phyloP scores from a whole-genome alignment of 2,329 filamentous ascomycete species.

The Exutisphaerella laricina region DNA sequence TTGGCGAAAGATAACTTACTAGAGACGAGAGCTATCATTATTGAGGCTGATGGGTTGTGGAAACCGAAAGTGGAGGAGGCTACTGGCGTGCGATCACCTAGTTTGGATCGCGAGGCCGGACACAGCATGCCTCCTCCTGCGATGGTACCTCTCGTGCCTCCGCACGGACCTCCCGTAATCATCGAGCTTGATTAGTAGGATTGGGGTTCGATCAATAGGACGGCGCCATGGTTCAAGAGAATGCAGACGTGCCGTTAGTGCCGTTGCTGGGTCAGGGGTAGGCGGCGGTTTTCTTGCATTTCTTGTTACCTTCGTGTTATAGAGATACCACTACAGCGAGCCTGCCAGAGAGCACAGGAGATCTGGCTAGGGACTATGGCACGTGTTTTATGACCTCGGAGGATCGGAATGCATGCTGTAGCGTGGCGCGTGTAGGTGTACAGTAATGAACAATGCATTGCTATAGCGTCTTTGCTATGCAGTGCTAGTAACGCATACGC shows the following conservation, averaged over 20 bases:
- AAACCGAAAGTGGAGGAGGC: conserved; percentile 30
- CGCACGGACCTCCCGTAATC: conserved; percentile 14
- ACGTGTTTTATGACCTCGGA: too few relatives aligned
- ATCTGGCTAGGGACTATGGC: neutral
- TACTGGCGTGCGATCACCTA: conserved; percentile 25
- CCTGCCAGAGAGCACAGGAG: neutral
- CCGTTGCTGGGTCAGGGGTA: neutral
- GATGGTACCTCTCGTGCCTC: conserved; percentile 2
- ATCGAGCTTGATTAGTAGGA: conserved; percentile 26
- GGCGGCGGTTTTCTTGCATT: neutral
- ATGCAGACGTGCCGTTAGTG: conserved; percentile 1
- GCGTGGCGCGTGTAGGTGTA: neutral
- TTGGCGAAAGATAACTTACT: conserved; percentile 33
- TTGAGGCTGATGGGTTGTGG: conserved; percentile 63
- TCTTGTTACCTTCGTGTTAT: conserved; percentile 2
- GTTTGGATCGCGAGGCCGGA: conserved; percentile 25
- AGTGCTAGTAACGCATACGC: too few relatives aligned
- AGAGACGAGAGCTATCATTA: conserved; percentile 55
- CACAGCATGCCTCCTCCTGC: conserved; percentile 5
- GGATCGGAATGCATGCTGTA: too few relatives aligned
- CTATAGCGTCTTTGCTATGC: too few relatives aligned
- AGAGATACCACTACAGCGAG: conserved; percentile 10
- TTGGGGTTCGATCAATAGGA: conserved; percentile 1
- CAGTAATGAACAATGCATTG: too few relatives aligned
- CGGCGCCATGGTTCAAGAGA: neutral